Base-by-base conservation (phyloP, 345 rosid genomes). In the Acer campestre region DNA sequence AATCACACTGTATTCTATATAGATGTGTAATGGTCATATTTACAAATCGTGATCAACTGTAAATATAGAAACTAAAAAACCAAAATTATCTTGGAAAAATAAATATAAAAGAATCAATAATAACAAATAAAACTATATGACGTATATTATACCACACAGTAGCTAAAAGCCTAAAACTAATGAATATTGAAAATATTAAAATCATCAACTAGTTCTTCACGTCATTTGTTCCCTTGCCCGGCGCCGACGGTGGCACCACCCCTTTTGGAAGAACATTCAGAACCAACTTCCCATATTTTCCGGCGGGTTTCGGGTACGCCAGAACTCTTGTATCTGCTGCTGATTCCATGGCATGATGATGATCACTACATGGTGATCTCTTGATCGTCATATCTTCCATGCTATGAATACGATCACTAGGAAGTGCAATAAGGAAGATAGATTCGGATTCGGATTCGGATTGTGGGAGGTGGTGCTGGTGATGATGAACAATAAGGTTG, bases 261-360 rank as follows among this genome's bases (percentile, higher is more conserved):
- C 95, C 93, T 82, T 82, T 92, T 0, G 95, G 97, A 55, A 92
- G 90, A 82, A 81, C 73, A 51, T 74, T 86, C 76, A 92, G 82
- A 83, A 87, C 48, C 83, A 87, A 40, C 23, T 86, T 76, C 38
- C 84, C 86, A 44, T 86, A 90, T 38, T 58, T 88, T 12, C 85
- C 84, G 69, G 74, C 12, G 0, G 64, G 44, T 25, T 75, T 70
- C 7, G 44, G 80, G 4, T 68, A 7, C 18, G 56, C 59, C n/a
- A 14, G 59, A 10, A 61, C 18, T 61, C 31, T 23, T 31, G 35
- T 42, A 1, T 22, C 55, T 8, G 69, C 62, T 29, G 38, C 6
- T 35, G 38, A 35, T 35, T 31, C 49, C 80, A 53, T 63, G 38
- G 25, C 70, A 27, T 49, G 70, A 44, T 18, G 61, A 56, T 59